Percentiles rank a stretch among this genome's conserved stretches.
Evolutionary conservation across 1,284 basidiomycete species (phyloP).

Genomic region (Tilletia horrida): DNA sequence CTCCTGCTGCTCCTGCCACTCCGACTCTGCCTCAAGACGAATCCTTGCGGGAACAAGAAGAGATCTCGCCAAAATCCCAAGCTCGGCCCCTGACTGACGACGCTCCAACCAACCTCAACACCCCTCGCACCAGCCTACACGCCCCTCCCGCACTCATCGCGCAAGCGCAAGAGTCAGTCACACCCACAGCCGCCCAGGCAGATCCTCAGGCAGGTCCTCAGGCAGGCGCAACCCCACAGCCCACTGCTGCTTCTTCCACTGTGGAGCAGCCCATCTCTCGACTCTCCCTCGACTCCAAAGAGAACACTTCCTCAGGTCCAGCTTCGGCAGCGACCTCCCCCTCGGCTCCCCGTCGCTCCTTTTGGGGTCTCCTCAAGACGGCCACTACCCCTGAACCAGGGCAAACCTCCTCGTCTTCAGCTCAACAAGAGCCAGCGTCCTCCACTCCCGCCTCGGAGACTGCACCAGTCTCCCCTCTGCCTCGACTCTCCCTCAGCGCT

Average conservation of each 20-base stretch:
- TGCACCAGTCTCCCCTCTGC: background rate
- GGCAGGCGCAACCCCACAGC: no score
- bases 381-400: background rate
- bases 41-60: no score
- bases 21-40: no score
- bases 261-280: background rate
- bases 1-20: background rate
- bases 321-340: background rate
- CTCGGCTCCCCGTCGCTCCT: background rate
- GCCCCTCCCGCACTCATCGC: no score
- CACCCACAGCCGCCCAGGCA: no score
- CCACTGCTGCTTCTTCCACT: no score
- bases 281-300: background rate
- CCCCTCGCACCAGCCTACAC: no score
- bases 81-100: no score
- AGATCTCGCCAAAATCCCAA: no score
- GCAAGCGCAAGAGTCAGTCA: no score
- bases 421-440: background rate
- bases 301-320: background rate
- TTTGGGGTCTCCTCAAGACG: conserved; percentile 10
- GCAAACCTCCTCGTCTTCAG: background rate
- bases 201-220: no score
- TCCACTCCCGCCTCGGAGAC: background rate
- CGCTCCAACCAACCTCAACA: no score
- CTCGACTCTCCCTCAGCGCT: background rate